Evolutionary conservation across 805 yeast genomes (phyloP).

Genomic region (Scheffersomyces lignosus): DNA sequence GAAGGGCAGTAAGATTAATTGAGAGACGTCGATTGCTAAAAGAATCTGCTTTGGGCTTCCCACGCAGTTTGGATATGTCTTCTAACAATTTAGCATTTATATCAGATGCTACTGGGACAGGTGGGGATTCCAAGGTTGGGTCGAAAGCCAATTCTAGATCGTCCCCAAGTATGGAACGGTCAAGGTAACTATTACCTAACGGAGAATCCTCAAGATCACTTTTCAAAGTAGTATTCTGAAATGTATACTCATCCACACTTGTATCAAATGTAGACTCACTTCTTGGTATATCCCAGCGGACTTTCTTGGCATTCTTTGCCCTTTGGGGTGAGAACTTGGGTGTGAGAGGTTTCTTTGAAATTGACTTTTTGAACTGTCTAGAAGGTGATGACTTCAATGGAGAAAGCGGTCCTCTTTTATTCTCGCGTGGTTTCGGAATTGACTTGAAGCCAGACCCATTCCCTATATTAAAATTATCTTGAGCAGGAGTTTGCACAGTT

Average conservation of each 20-base stretch:
- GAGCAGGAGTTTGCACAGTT: neutral
- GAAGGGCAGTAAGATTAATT: slow-evolving; percentile 10
- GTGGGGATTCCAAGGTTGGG: slow-evolving; percentile 33
- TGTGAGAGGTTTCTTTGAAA: slow-evolving; percentile 10
- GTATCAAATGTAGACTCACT: slow-evolving; percentile 15
- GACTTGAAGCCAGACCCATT: neutral
- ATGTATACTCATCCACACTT: slow-evolving; percentile 31
- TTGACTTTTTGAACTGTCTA: slow-evolving; percentile 15
- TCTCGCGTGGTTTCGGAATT: slow-evolving; percentile 9
- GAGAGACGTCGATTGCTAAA: slow-evolving; percentile 18
- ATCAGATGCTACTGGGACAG: slow-evolving; percentile 9
- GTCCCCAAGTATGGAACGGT: slow-evolving; percentile 23
- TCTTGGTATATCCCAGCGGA: slow-evolving; percentile 11
- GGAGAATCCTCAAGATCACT: slow-evolving; percentile 33
- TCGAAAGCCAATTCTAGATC: slow-evolving; percentile 30
- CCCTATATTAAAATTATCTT: too few relatives aligned
- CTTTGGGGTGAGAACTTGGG: slow-evolving; percentile 6
- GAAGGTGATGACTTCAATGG: slow-evolving; percentile 30
- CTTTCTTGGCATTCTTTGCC: slow-evolving; percentile 4
- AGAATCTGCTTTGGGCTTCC: slow-evolving; percentile 9
- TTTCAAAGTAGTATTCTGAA: slow-evolving; percentile 9
- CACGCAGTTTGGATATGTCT: slow-evolving; percentile 1
- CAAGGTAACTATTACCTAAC: slow-evolving; percentile 20
- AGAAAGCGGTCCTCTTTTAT: slow-evolving; percentile 23
- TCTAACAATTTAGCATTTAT: slow-evolving; percentile 2